Base-by-base conservation (phyloP, 768 basidiomycete species). In the Trametes maxima region DNA sequence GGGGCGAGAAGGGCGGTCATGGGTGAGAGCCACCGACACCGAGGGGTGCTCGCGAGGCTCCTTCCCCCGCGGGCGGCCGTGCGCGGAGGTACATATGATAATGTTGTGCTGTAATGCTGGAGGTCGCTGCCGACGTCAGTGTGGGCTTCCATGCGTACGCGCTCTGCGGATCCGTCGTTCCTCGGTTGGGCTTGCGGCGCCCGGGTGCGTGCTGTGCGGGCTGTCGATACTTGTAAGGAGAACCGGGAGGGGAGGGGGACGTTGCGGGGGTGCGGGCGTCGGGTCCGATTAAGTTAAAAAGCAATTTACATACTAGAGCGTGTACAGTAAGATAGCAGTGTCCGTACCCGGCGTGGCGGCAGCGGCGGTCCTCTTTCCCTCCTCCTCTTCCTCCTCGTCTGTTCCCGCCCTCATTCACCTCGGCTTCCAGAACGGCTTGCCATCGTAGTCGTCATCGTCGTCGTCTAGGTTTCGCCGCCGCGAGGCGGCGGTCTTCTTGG, bases 341-440 rank as follows among this genome's bases (percentile, higher is more conserved):
- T 57, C 60, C 61, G 35, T 50, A 48, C 24, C 48, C 56, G 47
- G 21, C 44, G 33, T 17, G 19, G 35, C 28, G 28, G 8, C 28
- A 8, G 28, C 8, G 28, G 28, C 8, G 28, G 28, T 33, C 28
- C 28, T 33, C 28, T 33, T 33, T 33, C 28, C 28, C 43, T 46
- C 21, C 5, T 46, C 45, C 45, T 21, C 45, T 22, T 22, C 45
- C 12, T 22, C 21, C 22, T 46, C 45, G 33, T 42, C 47, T 39
- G n/a, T 22, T 17, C 22, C 24, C 57, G 6, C 33, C 48, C 25
- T n/a, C 40, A 19, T 25, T 59, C 56, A 64, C 33, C 62, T 42
- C 43, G 62, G 62, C 62, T 57, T 59, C 62, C 62, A 64, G 35
- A 64, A 59, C 36, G 62, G 58, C 48, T 57, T 57, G 12, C 47